phyloP scores from a whole-genome alignment of 1,139 yeast species.

The Hyphopichia fennica region DNA sequence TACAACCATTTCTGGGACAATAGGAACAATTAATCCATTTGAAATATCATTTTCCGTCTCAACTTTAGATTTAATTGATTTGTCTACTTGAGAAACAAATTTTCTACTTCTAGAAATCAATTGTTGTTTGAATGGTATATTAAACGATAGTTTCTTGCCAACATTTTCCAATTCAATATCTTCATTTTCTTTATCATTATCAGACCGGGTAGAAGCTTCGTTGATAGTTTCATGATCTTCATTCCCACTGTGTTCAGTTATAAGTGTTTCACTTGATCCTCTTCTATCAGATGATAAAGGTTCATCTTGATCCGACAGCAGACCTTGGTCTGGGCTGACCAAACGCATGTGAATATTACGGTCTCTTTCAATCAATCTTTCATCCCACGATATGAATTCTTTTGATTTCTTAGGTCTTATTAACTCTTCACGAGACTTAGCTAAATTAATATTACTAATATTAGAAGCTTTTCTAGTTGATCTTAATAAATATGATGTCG shows the following conservation, averaged over 20 bases:
- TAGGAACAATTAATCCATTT: slow-evolving; percentile 7
- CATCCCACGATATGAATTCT: slow-evolving; percentile 41
- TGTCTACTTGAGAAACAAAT: neutral
- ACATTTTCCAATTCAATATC: slow-evolving; percentile 4
- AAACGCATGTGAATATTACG: slow-evolving; percentile 22
- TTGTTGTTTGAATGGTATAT: slow-evolving; percentile 24
- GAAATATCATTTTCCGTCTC: neutral
- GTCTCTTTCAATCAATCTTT: slow-evolving; percentile 35
- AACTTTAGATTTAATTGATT: neutral
- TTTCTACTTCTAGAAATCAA: slow-evolving; percentile 11
- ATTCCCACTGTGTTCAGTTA: slow-evolving; percentile 1
- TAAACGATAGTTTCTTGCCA: slow-evolving; percentile 16
- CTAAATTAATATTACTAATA: slow-evolving; percentile 36
- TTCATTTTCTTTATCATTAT: slow-evolving; percentile 9
- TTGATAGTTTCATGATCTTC: neutral
- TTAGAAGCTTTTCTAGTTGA: slow-evolving; percentile 56
- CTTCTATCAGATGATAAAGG: neutral
- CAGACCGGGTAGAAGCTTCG: neutral
- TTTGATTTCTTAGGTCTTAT: slow-evolving; percentile 32
- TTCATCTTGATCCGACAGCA: neutral
- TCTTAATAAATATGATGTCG: slow-evolving; percentile 56
- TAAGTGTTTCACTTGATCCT: neutral
- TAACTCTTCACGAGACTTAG: slow-evolving; percentile 43
- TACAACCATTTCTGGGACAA: slow-evolving; percentile 25
- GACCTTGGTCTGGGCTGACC: slow-evolving; percentile 1